Evolutionary conservation across 306 rosid genomes (phyloP).

Genomic region (Cicer yamashitae): DNA sequence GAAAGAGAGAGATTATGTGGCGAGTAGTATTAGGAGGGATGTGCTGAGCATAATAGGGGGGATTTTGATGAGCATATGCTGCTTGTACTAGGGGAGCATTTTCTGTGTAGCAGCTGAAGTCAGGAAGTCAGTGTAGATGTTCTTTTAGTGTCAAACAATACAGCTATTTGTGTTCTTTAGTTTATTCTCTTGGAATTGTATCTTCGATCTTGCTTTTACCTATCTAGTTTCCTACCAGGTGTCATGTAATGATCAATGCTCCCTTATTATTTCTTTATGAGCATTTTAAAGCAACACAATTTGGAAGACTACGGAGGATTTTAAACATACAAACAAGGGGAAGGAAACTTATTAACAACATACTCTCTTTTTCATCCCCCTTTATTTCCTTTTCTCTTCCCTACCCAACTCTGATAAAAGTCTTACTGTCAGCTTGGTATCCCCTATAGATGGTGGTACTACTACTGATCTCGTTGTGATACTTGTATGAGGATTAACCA

Average conservation of each 20-base stretch:
- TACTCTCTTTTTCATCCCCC: neutral
- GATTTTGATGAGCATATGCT: neutral
- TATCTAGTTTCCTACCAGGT: neutral
- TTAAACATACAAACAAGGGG: neutral
- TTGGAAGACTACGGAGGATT: neutral
- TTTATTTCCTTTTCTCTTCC: neutral
- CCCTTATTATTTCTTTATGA: neutral
- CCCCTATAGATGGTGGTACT: neutral
- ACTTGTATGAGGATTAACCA: neutral
- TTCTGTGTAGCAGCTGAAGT: neutral
- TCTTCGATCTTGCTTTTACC: neutral
- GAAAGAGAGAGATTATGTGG: neutral
- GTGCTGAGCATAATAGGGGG: neutral
- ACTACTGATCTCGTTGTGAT: neutral
- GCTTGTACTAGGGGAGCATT: neutral
- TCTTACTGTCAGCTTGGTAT: neutral
- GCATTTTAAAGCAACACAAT: neutral
- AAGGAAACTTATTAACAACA: neutral
- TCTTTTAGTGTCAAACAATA: neutral
- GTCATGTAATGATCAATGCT: neutral
- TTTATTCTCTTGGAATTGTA: neutral
- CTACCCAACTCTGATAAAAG: neutral
- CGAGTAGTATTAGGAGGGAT: conserved; percentile 10
- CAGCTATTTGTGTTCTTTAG: neutral
- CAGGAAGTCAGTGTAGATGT: neutral